Evolutionary conservation across 257 asterid genomes (phyloP), one percentile per base, ranked within the genome.

Genomic region (Scutellaria baicalensis): DNA sequence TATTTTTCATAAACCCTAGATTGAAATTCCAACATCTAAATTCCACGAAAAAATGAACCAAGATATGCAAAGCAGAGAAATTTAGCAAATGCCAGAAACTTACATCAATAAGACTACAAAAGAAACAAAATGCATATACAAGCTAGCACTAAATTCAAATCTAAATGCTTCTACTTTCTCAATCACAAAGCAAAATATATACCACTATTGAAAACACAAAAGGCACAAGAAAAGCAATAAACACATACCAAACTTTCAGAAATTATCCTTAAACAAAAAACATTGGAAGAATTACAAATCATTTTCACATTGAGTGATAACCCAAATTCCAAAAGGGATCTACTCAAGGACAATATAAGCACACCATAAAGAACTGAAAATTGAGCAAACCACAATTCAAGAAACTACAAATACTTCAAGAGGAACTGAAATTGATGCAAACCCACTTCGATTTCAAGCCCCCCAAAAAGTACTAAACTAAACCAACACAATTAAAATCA

Each of bases 291-390:
- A 68, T 1, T n/a, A 68, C 62, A 36, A 40, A 44, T 60, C 66
- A 59, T 31, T 31, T 48, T 14, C 39, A n/a, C 57, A 77, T 64
- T 35, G 54, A 48, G 59, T 38, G 17, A 20, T 18, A 38, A 10
- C n/a, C 48, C 55, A 73, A 27, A 27, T 57, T 48, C 54, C 45
- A 47, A 27, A 48, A 61, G 20, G 64, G 82, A 72, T 77, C 82
- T 72, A 60, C 44, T n/a, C 57, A 69, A 59, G 18, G 36, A 61
- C 31, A 43, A 17, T 14, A 49, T 43, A 66, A 59, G 62, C 45
- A 27, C 45, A 27, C 17, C 49, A 18, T 20, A 6, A 70, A 63
- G 44, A 51, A 43, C 59, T 72, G 59, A 54, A 54, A 47, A 56
- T 70, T 18, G 7, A 40, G 64, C 3, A 5, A 18, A 73, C 27